These are phyloP conservation scores for Aspergillus campestris DNA, from an alignment of 495 filamentous ascomycete species.

Conservation along the genomic window DNA sequence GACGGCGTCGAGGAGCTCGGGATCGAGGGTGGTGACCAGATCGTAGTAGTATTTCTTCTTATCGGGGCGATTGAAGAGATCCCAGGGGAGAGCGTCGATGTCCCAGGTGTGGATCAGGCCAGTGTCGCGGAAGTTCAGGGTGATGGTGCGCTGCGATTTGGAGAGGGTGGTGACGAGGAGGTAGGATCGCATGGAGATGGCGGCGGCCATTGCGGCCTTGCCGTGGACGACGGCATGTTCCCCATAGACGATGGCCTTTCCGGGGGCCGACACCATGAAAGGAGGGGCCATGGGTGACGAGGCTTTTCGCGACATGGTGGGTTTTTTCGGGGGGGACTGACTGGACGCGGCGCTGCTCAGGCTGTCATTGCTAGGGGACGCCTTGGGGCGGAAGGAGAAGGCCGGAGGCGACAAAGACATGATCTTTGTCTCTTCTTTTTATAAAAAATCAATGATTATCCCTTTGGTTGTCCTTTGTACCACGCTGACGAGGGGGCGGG, in stretches of 20 bases:
- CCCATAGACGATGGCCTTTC: constrained; percentile 95
- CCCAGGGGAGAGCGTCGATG: constrained; percentile 84
- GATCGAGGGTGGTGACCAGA: constrained; percentile 74
- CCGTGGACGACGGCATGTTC: constrained; percentile 96
- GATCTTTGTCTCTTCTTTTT: not conserved
- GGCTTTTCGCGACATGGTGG: constrained; percentile 32
- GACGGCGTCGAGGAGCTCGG: constrained; percentile 67
- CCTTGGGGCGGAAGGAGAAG: not conserved
- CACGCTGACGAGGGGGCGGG: no score
- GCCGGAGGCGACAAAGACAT: not conserved
- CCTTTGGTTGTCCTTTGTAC: no score
- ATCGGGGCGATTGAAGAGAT: constrained; percentile 60
- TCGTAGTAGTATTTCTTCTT: constrained; percentile 94
- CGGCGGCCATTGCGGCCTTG: constrained; percentile 90
- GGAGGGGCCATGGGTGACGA: constrained; percentile 60
- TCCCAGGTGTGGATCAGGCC: constrained; percentile 82
- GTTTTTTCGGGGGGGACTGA: constrained; percentile 10
- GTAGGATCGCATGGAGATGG: constrained; percentile 91
- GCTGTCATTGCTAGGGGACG: constrained; percentile 9
- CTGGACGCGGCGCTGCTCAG: constrained; percentile 15
- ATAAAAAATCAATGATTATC: no score
- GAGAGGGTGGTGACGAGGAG: constrained; percentile 85
- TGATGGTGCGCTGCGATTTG: constrained; percentile 76
- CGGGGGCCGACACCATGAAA: constrained; percentile 96
- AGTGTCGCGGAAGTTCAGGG: constrained; percentile 81